phyloP scores from a whole-genome alignment of 768 basidiomycete species.

The Mycena haematopus region DNA sequence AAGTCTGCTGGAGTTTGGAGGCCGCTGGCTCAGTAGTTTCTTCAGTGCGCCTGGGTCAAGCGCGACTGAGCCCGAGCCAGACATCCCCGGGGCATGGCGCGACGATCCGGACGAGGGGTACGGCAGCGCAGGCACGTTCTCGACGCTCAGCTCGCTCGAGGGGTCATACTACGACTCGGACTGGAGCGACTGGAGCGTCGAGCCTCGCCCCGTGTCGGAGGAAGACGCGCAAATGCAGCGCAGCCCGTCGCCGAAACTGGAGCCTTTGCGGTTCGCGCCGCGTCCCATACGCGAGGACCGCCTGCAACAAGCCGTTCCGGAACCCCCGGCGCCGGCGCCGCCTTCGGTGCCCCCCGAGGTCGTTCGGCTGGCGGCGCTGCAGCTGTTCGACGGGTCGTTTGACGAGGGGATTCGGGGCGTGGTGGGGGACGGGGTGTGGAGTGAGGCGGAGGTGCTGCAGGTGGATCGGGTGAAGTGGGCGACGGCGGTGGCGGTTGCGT shows the following conservation, averaged over 20 bases:
- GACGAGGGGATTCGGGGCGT: constrained; percentile 40
- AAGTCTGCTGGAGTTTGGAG: background rate
- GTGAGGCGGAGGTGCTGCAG: constrained; percentile 38
- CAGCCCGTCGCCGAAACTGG: constrained; percentile 41
- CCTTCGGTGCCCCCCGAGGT: constrained; percentile 36
- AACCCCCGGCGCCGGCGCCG: constrained; percentile 19
- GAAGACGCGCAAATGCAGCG: constrained; percentile 36
- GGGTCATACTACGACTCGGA: constrained; percentile 39
- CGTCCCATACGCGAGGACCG: background rate
- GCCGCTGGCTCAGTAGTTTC: constrained; percentile 9
- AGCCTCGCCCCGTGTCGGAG: constrained; percentile 33
- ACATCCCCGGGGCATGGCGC: constrained; percentile 29
- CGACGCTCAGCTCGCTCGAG: constrained; percentile 57
- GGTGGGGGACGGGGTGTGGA: constrained; percentile 42
- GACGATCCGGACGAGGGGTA: constrained; percentile 36
- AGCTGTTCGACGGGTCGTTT: constrained; percentile 59
- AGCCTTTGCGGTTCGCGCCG: constrained; percentile 24
- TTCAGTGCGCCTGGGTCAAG: constrained; percentile 1
- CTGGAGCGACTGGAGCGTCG: constrained; percentile 44
- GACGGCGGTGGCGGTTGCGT: constrained; percentile 55
- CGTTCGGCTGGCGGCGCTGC: constrained; percentile 44
- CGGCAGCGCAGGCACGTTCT: constrained; percentile 43
- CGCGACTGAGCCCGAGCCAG: background rate
- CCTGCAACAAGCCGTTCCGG: background rate
- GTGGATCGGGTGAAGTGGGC: constrained; percentile 51